phyloP scores from a whole-genome alignment of 1,139 yeast genomes.

The Diutina mesorugosa region DNA sequence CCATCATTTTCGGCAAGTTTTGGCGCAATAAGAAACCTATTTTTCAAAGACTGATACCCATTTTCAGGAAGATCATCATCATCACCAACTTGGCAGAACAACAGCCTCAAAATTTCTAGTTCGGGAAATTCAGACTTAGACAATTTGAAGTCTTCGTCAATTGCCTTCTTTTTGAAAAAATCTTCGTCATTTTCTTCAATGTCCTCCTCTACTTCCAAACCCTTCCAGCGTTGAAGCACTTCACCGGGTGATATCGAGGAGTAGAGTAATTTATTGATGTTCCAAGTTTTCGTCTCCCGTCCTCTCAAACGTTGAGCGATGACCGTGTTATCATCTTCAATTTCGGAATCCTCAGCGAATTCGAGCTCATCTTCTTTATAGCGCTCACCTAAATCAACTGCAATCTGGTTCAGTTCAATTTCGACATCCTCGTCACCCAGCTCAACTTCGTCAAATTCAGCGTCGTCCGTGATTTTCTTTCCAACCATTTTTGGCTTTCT shows the following conservation, averaged over 20 bases:
- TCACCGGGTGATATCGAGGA: conserved; percentile 65
- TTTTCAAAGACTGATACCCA: conserved; percentile 35
- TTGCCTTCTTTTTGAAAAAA: conserved; percentile 48
- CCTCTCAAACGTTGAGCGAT: conserved; percentile 33
- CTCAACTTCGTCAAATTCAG: conserved; percentile 29
- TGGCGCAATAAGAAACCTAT: conserved; percentile 62
- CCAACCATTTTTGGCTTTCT: conserved; percentile 53
- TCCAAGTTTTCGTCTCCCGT: conserved; percentile 46
- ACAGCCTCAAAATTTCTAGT: conserved; percentile 35
- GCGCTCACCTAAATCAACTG: conserved; percentile 25
- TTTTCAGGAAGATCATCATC: conserved; percentile 23
- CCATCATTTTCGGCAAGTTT: conserved; percentile 28
- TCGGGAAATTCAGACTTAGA: conserved; percentile 25
- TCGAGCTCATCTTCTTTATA: conserved; percentile 38
- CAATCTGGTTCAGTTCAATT: conserved; percentile 19
- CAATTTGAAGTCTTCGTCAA: conserved; percentile 9
- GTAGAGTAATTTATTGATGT: conserved; percentile 70
- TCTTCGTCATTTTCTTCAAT: conserved; percentile 24
- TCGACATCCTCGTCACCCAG: conserved; percentile 17
- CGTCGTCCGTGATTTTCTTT: conserved; percentile 36
- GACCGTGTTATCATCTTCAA: conserved; percentile 23
- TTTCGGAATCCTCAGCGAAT: conserved; percentile 31
- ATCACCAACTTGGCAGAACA: conserved; percentile 32
- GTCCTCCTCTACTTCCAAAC: conserved; percentile 34
- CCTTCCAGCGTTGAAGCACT: conserved; percentile 65